These are phyloP conservation scores for Pseudomonodictys pantanalensis DNA, from an alignment of 495 filamentous ascomycete species.

Conservation along the genomic window DNA sequence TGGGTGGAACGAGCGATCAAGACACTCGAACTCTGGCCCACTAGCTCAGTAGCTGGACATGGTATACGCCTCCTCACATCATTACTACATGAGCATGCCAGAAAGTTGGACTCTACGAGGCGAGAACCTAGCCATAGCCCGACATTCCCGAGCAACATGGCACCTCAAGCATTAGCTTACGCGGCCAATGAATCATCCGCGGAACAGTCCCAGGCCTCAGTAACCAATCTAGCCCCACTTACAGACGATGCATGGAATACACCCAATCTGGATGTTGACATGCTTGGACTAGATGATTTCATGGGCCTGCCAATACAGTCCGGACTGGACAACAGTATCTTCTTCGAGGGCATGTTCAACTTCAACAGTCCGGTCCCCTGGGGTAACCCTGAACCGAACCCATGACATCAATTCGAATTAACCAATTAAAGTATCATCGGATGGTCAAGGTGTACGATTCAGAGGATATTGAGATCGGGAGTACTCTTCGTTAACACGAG, in stretches of 20 bases:
- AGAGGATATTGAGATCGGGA: too few species aligned
- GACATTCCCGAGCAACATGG: not conserved
- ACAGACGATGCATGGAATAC: not conserved
- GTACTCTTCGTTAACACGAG: too few species aligned
- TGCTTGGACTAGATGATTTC: constrained; percentile 1
- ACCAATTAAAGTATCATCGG: not conserved
- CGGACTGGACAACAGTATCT: constrained; percentile 14
- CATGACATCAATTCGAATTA: not conserved
- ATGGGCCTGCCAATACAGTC: constrained; percentile 7
- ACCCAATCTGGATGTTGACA: not conserved
- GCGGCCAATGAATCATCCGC: not conserved
- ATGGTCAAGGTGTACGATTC: too few species aligned
- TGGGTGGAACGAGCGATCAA: constrained; percentile 15
- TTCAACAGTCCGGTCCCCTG: constrained; percentile 12
- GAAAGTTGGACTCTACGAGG: not conserved
- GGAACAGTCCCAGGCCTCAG: not conserved
- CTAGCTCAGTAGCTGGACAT: constrained; percentile 18
- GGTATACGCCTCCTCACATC: constrained; percentile 22
- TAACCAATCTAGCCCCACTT: not conserved
- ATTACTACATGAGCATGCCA: constrained; percentile 12
- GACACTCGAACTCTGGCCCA: constrained; percentile 15
- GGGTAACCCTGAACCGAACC: not conserved
- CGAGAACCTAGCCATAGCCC: not conserved
- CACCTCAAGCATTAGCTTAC: not conserved
- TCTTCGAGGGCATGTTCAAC: constrained; percentile 17